Base-by-base conservation (phyloP, 2,329 filamentous ascomycete species). In the Periconia sp. region DNA sequence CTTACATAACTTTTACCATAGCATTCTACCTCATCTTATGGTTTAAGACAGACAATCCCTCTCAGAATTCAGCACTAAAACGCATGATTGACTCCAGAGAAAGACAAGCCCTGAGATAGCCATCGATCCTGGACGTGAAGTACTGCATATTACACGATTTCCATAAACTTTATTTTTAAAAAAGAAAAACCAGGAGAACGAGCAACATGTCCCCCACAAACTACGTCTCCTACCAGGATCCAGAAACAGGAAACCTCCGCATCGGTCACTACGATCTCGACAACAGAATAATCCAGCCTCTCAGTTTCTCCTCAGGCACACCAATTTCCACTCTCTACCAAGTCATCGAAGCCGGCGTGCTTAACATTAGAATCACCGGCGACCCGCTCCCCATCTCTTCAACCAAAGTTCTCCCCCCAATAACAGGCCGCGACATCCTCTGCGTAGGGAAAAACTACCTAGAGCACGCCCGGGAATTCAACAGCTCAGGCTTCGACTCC, bases 401-500 rank as follows among this genome's bases (percentile, higher is more conserved):
- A 4, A 68, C 77, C 16, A 72, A 69, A 43, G 55, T 80, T 1
- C 67, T 80, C 0, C 66, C 79, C 3, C 75, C 77, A 0, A 70
- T 81, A 29, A 66, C 62, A 15, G 73, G 71, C 5, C 70, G 79
- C 18, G 78, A 82, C 56, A 65, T 82, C n/a, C 70, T 82, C 2
- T 77, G 33, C 21, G 77, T 83, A 2, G 78, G 79, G 19, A 81
- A 83, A 56, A 83, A 82, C 51, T 83, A 83, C 51, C 65, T 69
- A 22, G 79, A 80, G 28, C 80, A 83, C 54, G 80, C 80, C 1
- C 77, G 74, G 39, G 79, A 83, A 46, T 83, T 83, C 65, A 80
- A 82, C 52, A 70, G 63, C 9, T 78, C 75, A 1, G 79, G 80
- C 0, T 83, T 75, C 51, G 80, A 83, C 56, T 73, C 72, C 41